Evolutionary conservation across 345 rosid species (phyloP).

Genomic region (Turritis glabra): DNA sequence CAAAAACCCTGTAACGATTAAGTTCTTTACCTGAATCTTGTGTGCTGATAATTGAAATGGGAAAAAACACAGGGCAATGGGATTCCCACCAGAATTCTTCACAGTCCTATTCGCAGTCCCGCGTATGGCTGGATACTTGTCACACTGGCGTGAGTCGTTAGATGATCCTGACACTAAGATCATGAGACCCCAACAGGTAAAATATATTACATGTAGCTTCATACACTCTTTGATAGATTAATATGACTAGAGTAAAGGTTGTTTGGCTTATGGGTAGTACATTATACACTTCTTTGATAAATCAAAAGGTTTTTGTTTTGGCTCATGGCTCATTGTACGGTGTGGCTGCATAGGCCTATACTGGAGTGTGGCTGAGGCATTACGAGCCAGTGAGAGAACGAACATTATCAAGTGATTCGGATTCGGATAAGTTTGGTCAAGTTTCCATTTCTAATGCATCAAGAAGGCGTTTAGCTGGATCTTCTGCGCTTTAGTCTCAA

Average conservation of each 20-base stretch:
- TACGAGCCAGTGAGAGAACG: conserved; percentile 70
- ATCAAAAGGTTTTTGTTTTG: neutral
- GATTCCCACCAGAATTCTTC: conserved; percentile 96
- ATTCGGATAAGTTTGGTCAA: conserved; percentile 56
- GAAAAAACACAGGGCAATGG: conserved; percentile 72
- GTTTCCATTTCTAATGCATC: conserved; percentile 86
- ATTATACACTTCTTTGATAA: neutral
- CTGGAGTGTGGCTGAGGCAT: conserved; percentile 85
- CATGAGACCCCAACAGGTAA: conserved; percentile 97
- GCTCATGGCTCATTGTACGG: neutral
- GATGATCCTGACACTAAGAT: conserved; percentile 98
- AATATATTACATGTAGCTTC: conserved; percentile 1
- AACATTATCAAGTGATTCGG: conserved; percentile 39
- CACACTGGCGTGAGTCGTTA: conserved; percentile 93
- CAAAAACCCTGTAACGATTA: neutral
- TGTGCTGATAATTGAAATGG: conserved; percentile 5
- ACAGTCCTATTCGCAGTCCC: conserved; percentile 95
- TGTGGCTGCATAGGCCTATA: conserved; percentile 62
- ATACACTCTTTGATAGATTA: neutral
- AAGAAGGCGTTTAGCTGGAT: conserved; percentile 80
- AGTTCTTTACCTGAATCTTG: conserved; percentile 2
- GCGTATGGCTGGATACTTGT: conserved; percentile 94
- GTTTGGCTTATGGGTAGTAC: too few species aligned
- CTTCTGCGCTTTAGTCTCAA: conserved; percentile 45
- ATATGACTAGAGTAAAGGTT: too few species aligned